These are phyloP conservation scores for Gelatoporia subvermispora DNA, from an alignment of 768 basidiomycete species.

Conservation along the genomic window DNA sequence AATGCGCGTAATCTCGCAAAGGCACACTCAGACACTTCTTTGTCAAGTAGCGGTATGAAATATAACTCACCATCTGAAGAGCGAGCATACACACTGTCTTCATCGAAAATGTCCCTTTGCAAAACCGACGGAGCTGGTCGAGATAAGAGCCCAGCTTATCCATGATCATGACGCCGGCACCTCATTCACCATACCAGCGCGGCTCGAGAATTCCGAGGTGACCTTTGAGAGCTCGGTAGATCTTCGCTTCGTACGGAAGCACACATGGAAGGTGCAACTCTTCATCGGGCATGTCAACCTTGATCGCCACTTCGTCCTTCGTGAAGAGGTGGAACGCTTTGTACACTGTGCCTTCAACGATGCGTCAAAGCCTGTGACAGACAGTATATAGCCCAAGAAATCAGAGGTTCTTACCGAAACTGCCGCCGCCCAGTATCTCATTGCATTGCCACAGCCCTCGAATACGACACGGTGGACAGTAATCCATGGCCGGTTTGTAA, in stretches of 20 bases:
- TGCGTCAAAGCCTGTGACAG: too few relatives aligned
- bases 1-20: slow-evolving; percentile 10
- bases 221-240: slow-evolving; percentile 14
- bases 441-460: too few relatives aligned
- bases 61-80: slow-evolving; percentile 17
- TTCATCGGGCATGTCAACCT: neutral
- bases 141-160: slow-evolving; percentile 19
- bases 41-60: neutral
- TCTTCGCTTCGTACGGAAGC: slow-evolving; percentile 11
- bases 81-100: slow-evolving; percentile 21
- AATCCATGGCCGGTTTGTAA: too few relatives aligned
- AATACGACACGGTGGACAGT: too few relatives aligned
- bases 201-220: slow-evolving; percentile 10
- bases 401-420: too few relatives aligned
- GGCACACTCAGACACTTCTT: neutral
- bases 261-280: neutral
- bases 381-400: too few relatives aligned
- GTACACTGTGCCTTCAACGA: neutral
- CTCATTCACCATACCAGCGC: slow-evolving; percentile 13
- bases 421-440: too few relatives aligned
- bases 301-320: slow-evolving; percentile 15
- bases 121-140: slow-evolving; percentile 10
- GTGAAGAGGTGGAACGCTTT: slow-evolving; percentile 8
- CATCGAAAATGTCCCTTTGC: slow-evolving; percentile 12
- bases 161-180: slow-evolving; percentile 13